Conservation (phyloP, 108 stramenopile genomes). For the Nitzschia sp. region DNA sequence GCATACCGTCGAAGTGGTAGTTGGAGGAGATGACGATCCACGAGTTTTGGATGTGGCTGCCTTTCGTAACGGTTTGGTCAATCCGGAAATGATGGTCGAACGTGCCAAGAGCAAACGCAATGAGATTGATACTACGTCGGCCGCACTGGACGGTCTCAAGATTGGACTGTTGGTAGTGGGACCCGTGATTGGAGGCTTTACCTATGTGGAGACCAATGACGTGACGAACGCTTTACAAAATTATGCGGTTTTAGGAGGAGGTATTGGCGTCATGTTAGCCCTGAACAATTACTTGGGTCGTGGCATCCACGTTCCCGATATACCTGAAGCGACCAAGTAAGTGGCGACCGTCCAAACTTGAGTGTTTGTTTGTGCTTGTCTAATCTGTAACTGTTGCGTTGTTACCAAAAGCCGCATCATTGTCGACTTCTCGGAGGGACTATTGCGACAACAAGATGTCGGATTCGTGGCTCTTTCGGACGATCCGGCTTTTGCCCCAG, state of each 20-base stretch:
- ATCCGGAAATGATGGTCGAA: constrained; percentile 35
- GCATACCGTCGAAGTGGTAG: constrained; percentile 18
- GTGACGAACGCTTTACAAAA: constrained; percentile 14
- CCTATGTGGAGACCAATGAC: constrained; percentile 13
- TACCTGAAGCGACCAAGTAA: constrained; percentile 34
- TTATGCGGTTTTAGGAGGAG: constrained; percentile 28
- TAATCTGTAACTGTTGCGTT: neutral
- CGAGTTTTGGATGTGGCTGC: constrained; percentile 39
- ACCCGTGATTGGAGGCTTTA: constrained; percentile 17
- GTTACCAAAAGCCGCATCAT: constrained; percentile 13
- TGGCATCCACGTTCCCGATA: constrained; percentile 25
- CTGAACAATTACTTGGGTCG: constrained; percentile 28
- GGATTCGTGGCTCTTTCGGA: constrained; percentile 36
- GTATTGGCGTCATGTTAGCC: constrained; percentile 21
- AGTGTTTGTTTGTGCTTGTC: neutral
- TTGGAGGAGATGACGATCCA: constrained; percentile 34
- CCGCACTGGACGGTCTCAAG: constrained; percentile 33
- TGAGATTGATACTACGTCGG: constrained; percentile 13
- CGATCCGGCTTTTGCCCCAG: constrained; percentile 10
- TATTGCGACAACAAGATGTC: constrained; percentile 34
- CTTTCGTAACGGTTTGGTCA: constrained; percentile 30
- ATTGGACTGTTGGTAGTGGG: constrained; percentile 30
- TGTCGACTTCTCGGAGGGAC: constrained; percentile 37
- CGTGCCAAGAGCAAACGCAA: constrained; percentile 35
- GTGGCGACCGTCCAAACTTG: neutral